These are phyloP conservation scores for Penicillium sp. DNA, from an alignment of 2,329 filamentous ascomycete species.

Conservation along the genomic window DNA sequence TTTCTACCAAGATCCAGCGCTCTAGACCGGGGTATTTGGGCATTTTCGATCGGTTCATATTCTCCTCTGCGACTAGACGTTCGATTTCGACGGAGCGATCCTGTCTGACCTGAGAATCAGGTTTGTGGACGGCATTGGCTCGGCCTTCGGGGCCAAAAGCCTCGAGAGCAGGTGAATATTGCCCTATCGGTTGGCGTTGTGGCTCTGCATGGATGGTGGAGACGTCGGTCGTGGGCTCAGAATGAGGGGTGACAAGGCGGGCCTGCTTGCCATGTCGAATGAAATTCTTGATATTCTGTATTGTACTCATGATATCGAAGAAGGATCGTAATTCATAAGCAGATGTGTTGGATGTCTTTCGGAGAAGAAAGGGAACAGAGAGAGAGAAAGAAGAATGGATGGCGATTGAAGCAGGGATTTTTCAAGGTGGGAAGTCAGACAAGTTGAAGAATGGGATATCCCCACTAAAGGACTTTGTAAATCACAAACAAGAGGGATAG, in stretches of 20 bases:
- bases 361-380: constrained; percentile 1
- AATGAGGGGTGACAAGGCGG: constrained; percentile 55
- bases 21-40: constrained; percentile 78
- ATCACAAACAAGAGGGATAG: neutral
- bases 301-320: constrained; percentile 51
- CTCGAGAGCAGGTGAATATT: constrained; percentile 48
- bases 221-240: constrained; percentile 55
- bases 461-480: no score
- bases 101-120: constrained; percentile 51
- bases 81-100: constrained; percentile 59
- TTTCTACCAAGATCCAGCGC: constrained; percentile 77
- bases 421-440: neutral
- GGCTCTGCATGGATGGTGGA: constrained; percentile 58
- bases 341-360: neutral
- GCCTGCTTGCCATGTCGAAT: constrained; percentile 97
- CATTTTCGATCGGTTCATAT: constrained; percentile 73
- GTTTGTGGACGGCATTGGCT: constrained; percentile 58
- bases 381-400: neutral
- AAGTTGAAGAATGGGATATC: neutral
- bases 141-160: constrained; percentile 50
- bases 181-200: constrained; percentile 45
- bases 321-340: constrained; percentile 7
- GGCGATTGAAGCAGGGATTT: constrained; percentile 1
- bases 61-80: constrained; percentile 83
- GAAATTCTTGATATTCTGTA: constrained; percentile 96